A percentile compares a stretch with the other conserved stretches of the same genome.
phyloP scores from a whole-genome alignment of 495 filamentous ascomycete species.

The Platismatia glauca region DNA sequence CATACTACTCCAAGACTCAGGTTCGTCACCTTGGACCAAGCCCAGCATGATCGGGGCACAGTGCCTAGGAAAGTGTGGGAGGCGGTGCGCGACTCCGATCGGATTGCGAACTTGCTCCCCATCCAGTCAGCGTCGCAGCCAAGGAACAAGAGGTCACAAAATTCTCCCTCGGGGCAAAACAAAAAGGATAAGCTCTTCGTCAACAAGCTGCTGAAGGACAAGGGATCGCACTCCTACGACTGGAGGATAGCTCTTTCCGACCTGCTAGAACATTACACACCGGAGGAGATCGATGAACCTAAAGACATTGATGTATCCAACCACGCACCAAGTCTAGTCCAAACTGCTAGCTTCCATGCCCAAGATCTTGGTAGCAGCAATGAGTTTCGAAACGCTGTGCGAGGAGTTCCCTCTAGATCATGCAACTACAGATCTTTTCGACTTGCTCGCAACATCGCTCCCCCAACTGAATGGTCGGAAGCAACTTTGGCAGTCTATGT shows the following conservation, averaged over 20 bases:
- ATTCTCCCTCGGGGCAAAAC: not conserved
- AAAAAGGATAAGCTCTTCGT: slow-evolving; percentile 17
- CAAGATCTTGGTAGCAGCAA: not conserved
- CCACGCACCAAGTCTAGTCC: not conserved
- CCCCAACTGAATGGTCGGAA: slow-evolving; percentile 10
- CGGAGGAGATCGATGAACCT: not conserved
- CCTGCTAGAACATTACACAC: slow-evolving; percentile 4
- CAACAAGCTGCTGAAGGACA: slow-evolving; percentile 18
- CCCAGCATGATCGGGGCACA: not conserved
- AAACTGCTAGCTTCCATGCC: not conserved
- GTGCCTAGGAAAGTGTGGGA: not conserved
- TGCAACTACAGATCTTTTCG: not conserved
- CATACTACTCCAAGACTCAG: not conserved
- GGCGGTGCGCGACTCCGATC: not conserved
- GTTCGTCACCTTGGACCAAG: not conserved
- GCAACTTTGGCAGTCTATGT: slow-evolving; percentile 6
- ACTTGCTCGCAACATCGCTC: slow-evolving; percentile 8
- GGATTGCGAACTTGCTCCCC: not conserved
- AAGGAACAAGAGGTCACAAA: not conserved
- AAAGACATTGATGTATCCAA: not conserved
- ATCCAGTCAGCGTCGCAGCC: not conserved
- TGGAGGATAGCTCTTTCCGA: slow-evolving; percentile 18
- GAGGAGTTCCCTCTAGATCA: not conserved
- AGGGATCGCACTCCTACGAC: slow-evolving; percentile 12
- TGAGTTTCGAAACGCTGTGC: not conserved